Conservation (phyloP, 2,329 filamentous ascomycete genomes). For the Rosellinia necatrix region DNA sequence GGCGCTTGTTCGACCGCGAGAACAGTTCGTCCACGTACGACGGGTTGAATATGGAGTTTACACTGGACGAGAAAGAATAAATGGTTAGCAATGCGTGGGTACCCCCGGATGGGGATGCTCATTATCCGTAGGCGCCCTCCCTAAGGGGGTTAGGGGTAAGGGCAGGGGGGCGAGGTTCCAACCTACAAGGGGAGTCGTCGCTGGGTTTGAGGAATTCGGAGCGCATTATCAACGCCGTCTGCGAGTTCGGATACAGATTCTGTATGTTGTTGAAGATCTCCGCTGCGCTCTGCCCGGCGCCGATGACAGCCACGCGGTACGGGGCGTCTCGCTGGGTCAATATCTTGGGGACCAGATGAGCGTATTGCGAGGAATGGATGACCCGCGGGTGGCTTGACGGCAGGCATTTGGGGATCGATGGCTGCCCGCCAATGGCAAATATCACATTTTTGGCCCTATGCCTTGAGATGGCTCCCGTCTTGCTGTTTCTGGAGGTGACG, state of each 20-base stretch:
- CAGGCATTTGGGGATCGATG: slow-evolving; percentile 71
- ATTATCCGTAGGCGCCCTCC: not conserved
- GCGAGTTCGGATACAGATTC: slow-evolving; percentile 77
- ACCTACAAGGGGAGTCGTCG: slow-evolving; percentile 95
- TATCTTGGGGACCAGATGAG: slow-evolving; percentile 64
- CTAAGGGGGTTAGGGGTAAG: too few species aligned
- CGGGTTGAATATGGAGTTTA: slow-evolving; percentile 97
- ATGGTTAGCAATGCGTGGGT: slow-evolving; percentile 37
- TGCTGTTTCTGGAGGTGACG: slow-evolving; percentile 66
- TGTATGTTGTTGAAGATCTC: slow-evolving; percentile 95
- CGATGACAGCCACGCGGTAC: slow-evolving; percentile 82
- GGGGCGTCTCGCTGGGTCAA: slow-evolving; percentile 59
- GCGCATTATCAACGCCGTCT: slow-evolving; percentile 79
- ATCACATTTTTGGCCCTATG: slow-evolving; percentile 69
- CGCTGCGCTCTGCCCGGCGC: slow-evolving; percentile 88
- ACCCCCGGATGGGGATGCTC: too few species aligned
- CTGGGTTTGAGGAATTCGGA: slow-evolving; percentile 84
- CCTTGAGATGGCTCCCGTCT: slow-evolving; percentile 57
- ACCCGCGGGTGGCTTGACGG: slow-evolving; percentile 73
- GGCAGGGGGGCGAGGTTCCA: not conserved
- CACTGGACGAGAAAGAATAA: too few species aligned
- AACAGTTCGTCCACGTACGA: slow-evolving; percentile 79
- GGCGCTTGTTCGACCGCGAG: slow-evolving; percentile 65
- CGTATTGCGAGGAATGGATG: slow-evolving; percentile 88
- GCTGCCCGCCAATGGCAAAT: slow-evolving; percentile 62